phyloP scores from a whole-genome alignment of 768 basidiomycete genomes.

The Daedaleopsis nitida region DNA sequence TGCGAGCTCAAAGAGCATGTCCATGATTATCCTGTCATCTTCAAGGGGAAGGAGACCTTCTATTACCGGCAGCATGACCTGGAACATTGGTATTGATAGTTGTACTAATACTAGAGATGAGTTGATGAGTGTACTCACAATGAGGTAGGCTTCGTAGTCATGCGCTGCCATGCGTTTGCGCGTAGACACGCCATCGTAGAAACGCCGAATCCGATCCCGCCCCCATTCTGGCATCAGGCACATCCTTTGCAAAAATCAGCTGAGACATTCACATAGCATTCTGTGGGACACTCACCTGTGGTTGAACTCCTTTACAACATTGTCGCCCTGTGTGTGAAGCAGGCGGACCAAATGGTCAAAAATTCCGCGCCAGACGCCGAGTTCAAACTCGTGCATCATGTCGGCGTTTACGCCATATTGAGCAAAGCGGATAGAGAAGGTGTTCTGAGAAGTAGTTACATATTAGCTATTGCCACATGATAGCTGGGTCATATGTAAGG shows the following conservation, averaged over 20 bases:
- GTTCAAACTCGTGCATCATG: constrained; percentile 37
- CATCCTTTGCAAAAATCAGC: constrained; percentile 14
- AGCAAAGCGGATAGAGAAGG: constrained; percentile 30
- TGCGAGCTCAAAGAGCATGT: constrained; percentile 26
- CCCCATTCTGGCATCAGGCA: constrained; percentile 25
- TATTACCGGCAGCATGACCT: constrained; percentile 35
- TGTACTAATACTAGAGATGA: no score
- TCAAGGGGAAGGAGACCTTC: constrained; percentile 31
- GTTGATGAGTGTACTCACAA: constrained; percentile 23
- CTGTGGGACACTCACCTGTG: constrained; percentile 4
- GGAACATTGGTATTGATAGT: no score
- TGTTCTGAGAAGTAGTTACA: constrained; percentile 29
- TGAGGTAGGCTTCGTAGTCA: constrained; percentile 32
- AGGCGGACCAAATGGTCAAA: constrained; percentile 31
- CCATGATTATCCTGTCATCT: constrained; percentile 16
- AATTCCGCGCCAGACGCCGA: constrained; percentile 35
- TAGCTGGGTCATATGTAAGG: no score
- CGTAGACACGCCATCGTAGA: constrained; percentile 24
- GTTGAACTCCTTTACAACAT: constrained; percentile 11
- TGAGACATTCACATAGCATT: background rate
- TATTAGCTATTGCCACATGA: constrained; percentile 15
- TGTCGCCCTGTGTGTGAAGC: constrained; percentile 1
- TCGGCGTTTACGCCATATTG: constrained; percentile 31
- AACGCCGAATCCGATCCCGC: constrained; percentile 23
- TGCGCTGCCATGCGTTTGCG: constrained; percentile 31